These are phyloP conservation scores for Knufia fluminis DNA, from an alignment of 2,329 filamentous ascomycete species.

Conservation along the genomic window DNA sequence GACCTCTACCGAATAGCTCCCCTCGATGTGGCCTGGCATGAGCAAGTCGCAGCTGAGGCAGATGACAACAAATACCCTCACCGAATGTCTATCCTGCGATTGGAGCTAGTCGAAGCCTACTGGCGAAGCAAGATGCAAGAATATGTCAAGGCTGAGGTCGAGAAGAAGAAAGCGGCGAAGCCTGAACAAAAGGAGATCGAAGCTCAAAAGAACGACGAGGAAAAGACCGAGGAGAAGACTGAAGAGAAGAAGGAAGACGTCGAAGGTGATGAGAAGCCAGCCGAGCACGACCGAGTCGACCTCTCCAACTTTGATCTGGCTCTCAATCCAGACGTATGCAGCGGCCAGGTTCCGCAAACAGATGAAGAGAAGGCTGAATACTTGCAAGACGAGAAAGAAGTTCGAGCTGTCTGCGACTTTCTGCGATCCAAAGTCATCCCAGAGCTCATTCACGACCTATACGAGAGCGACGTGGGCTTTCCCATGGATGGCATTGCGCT, in stretches of 20 bases:
- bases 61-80: constrained; percentile 66
- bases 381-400: constrained; percentile 76
- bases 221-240: constrained; percentile 32
- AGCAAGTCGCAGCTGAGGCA: constrained; percentile 54
- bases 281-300: constrained; percentile 64
- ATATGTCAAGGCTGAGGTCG: constrained; percentile 73
- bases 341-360: constrained; percentile 80
- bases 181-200: constrained; percentile 28
- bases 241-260: constrained; percentile 30
- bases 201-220: constrained; percentile 31
- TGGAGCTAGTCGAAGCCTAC: constrained; percentile 81
- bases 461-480: constrained; percentile 89
- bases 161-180: constrained; percentile 46
- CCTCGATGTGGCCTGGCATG: constrained; percentile 81
- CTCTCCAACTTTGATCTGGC: constrained; percentile 78
- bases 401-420: constrained; percentile 72
- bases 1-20: constrained; percentile 93
- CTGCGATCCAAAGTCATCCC: constrained; percentile 70
- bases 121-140: constrained; percentile 78
- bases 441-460: constrained; percentile 75
- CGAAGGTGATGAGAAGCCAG: constrained; percentile 24
- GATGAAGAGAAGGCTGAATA: constrained; percentile 80
- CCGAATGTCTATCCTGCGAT: constrained; percentile 86
- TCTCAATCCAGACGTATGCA: constrained; percentile 92
- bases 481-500: constrained; percentile 97